phyloP scores from a whole-genome alignment of 2,329 filamentous ascomycete genomes.

The Setomelanomma holmii region DNA sequence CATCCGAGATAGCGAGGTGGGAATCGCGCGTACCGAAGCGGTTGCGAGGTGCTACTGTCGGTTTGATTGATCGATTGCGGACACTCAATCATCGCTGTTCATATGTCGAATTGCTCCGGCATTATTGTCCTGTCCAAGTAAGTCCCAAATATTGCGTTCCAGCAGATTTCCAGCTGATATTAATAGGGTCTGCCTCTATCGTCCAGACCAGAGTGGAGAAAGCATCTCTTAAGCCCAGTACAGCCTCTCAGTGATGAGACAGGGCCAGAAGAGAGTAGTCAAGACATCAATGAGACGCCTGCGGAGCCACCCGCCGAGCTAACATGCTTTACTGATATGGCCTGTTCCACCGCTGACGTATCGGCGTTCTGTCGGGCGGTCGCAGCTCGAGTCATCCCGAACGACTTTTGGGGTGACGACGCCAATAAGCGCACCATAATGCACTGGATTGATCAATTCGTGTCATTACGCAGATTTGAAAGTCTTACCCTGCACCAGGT shows the following conservation, averaged over 20 bases:
- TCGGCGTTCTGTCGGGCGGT: slow-evolving; percentile 87
- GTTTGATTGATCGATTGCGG: slow-evolving; percentile 73
- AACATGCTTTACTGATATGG: slow-evolving; percentile 66
- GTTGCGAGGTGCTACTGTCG: slow-evolving; percentile 67
- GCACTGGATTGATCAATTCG: slow-evolving; percentile 76
- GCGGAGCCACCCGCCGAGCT: slow-evolving; percentile 23
- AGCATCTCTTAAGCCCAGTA: slow-evolving; percentile 24
- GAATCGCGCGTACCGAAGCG: slow-evolving; percentile 64
- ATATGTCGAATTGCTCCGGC: slow-evolving; percentile 76
- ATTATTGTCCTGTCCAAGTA: slow-evolving; percentile 75
- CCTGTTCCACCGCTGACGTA: slow-evolving; percentile 72
- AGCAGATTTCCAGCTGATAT: slow-evolving; percentile 24
- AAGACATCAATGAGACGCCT: too few relatives aligned
- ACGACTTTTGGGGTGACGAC: slow-evolving; percentile 73
- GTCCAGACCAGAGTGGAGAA: slow-evolving; percentile 34
- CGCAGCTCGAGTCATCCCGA: slow-evolving; percentile 74
- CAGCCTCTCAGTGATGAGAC: background rate
- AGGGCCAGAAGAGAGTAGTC: background rate
- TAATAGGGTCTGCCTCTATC: slow-evolving; percentile 33
- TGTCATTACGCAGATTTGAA: slow-evolving; percentile 81
- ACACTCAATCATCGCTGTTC: slow-evolving; percentile 75
- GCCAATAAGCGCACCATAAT: slow-evolving; percentile 71
- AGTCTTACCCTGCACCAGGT: slow-evolving; percentile 80
- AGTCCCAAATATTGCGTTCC: background rate
- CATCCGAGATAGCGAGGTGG: slow-evolving; percentile 42